Evolutionary conservation across 768 basidiomycete species (phyloP), one percentile per base, ranked within the genome.

Genomic region (Hygrophoropsis aurantiaca): DNA sequence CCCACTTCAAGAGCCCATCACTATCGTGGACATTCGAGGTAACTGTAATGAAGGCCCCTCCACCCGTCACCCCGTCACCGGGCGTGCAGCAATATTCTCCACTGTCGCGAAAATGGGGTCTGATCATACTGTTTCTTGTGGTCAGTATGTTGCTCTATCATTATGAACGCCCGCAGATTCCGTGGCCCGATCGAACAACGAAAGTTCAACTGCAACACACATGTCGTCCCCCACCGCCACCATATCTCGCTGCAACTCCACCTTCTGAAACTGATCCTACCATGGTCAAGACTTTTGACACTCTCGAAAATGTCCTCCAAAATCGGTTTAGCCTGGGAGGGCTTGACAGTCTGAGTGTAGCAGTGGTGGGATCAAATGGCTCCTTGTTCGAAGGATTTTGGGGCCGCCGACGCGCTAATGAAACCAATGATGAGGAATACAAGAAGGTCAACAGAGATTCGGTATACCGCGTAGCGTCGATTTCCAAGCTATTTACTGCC

Each of bases 341-440:
- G 38, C 73, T 81, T 5, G 78, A 82, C 55, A 75, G 75, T 46
- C 62, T 82, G 19, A 70, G 74, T 1, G 57, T 81, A 20, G 77
- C 75, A 4, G 61, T 82, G 3, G 74, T 82, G 20, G 75, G 61
- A 0, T 65, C 76, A 13, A 57, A 61, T 7, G 79, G 78, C 4
- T 51, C 71, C 0, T 42, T 81, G 11, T 81, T 72, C 47, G 71
- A 78, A 49, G 56, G 58, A 10, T 72, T 73, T 27, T 76, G 70
- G 53, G 79, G 80, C 13, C 53, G 53, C 5, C 61, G 66, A 27
- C 60, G 67, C 40, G 77, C 74, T 25, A 79, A 80, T 47, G 77
- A 75, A 52, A 64, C 69, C 3, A 53, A 51, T n/a, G 33, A 41
- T 2, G 48, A 49, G 15, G 42, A 55, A 5, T 49, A 47, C 9